A percentile compares a stretch with the other conserved stretches of the same genome.
Conservation (phyloP, 208 protist genomes). For the Crithidia acanthocephali region DNA sequence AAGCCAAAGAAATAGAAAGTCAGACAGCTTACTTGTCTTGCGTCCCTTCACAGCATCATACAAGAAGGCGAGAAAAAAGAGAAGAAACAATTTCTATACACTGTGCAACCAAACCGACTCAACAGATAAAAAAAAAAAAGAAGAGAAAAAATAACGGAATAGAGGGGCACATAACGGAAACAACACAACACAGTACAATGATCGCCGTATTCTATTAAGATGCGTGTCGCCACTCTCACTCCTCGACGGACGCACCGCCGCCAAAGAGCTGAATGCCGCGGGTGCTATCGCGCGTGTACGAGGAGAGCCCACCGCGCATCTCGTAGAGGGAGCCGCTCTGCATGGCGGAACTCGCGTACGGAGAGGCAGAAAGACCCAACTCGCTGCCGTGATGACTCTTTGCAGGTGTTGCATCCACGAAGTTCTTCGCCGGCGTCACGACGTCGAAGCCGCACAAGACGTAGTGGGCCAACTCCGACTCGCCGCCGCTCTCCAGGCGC, state of each 20-base stretch:
- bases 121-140: slow-evolving; percentile 13
- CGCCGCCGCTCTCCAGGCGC: slow-evolving; percentile 18
- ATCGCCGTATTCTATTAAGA: too few relatives aligned
- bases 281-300: slow-evolving; percentile 24
- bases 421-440: slow-evolving; percentile 53
- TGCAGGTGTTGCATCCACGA: slow-evolving; percentile 43
- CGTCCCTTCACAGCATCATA: too few relatives aligned
- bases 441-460: slow-evolving; percentile 54
- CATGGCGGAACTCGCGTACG: slow-evolving; percentile 30
- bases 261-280: slow-evolving; percentile 32
- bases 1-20: slow-evolving; percentile 15
- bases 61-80: slow-evolving; percentile 11
- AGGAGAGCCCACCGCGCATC: slow-evolving; percentile 34
- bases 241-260: slow-evolving; percentile 33
- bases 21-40: too few relatives aligned
- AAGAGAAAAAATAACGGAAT: slow-evolving; percentile 5
- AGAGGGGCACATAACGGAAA: not conserved
- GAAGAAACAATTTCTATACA: slow-evolving; percentile 20
- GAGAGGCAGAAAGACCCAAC: slow-evolving; percentile 51
- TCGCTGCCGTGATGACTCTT: slow-evolving; percentile 50
- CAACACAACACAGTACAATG: too few relatives aligned
- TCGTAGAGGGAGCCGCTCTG: slow-evolving; percentile 41
- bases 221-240: not conserved
- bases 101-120: not conserved
- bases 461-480: slow-evolving; percentile 45